Evolutionary conservation across 305 asterid genomes (phyloP).

Genomic region (Fraxinus xanthoxyloides): DNA sequence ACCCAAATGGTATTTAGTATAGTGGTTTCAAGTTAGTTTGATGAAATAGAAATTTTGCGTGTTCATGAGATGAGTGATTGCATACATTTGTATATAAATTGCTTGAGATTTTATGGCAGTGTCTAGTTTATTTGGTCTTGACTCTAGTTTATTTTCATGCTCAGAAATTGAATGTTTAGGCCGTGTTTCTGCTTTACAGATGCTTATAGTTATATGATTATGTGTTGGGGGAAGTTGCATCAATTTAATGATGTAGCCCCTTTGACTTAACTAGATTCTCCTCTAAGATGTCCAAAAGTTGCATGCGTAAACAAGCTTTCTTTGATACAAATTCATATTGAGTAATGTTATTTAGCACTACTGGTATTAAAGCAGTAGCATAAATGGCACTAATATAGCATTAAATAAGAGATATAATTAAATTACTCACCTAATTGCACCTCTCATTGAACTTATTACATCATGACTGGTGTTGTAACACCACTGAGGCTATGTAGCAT

Average conservation of each 20-base stretch:
- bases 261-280: neutral
- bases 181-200: neutral
- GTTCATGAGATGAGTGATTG: neutral
- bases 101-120: neutral
- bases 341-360: neutral
- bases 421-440: neutral
- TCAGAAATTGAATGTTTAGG: neutral
- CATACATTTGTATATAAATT: neutral
- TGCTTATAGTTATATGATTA: neutral
- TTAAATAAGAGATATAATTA: neutral
- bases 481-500: neutral
- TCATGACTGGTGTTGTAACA: neutral
- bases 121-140: neutral
- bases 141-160: neutral
- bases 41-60: neutral
- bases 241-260: neutral
- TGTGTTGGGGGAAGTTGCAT: neutral
- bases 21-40: neutral
- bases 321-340: too few relatives aligned
- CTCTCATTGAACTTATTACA: neutral
- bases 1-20: too few relatives aligned
- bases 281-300: neutral
- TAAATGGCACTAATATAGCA: neutral
- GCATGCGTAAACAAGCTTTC: neutral
- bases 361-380: neutral